Evolutionary conservation across 345 rosid genomes (phyloP).

Genomic region (Camelina neglecta): DNA sequence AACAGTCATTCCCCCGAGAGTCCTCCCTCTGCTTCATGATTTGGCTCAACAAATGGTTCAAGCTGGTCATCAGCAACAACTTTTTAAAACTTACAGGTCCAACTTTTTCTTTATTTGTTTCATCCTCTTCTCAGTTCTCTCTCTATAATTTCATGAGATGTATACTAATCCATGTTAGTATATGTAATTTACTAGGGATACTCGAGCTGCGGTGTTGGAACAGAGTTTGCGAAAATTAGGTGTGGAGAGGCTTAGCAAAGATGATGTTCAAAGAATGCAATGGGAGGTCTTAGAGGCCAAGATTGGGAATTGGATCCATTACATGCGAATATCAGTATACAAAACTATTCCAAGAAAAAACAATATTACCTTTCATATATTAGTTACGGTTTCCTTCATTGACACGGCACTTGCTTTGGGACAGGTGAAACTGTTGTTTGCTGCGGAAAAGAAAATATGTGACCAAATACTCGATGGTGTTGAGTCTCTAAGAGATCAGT

Average conservation of each 20-base stretch:
- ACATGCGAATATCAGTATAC: conserved; percentile 86
- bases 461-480: conserved; percentile 81
- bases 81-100: conserved; percentile 77
- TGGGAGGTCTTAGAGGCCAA: conserved; percentile 99
- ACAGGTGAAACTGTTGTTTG: conserved; percentile 87
- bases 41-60: conserved; percentile 83
- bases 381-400: not conserved
- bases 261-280: conserved; percentile 97
- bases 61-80: conserved; percentile 94
- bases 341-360: conserved; percentile 29
- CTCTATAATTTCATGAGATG: not conserved
- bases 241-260: conserved; percentile 93
- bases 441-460: conserved; percentile 90
- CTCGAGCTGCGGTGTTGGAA: conserved; percentile 86
- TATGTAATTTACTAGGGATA: conserved; percentile 57
- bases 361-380: not conserved
- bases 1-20: conserved; percentile 83
- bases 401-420: conserved; percentile 18
- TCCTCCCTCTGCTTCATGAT: conserved; percentile 82
- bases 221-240: conserved; percentile 90
- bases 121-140: not conserved
- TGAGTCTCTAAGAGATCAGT: conserved; percentile 77
- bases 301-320: conserved; percentile 96
- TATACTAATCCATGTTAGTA: not conserved
- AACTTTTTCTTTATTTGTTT: not conserved